Evolutionary conservation across 306 rosid genomes (phyloP).

Genomic region (Senna siamea): DNA sequence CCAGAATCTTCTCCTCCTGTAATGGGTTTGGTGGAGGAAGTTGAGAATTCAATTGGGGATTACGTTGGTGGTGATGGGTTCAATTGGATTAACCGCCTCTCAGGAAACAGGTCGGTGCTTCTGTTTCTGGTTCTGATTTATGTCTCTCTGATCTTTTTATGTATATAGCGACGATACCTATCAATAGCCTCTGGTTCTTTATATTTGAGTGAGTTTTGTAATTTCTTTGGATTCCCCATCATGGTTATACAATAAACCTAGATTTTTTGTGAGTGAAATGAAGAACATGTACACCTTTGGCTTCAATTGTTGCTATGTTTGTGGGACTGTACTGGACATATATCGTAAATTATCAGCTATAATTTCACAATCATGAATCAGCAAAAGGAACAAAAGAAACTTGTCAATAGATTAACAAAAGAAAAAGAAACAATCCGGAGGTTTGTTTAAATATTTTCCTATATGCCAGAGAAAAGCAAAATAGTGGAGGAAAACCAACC

Average conservation of each 20-base stretch:
- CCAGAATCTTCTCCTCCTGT: constrained; percentile 37
- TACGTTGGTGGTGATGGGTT: no score
- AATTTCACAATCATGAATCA: background rate
- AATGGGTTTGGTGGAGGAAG: background rate
- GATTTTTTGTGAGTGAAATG: no score
- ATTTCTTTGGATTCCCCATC: background rate
- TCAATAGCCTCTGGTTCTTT: background rate
- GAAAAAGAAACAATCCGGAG: background rate
- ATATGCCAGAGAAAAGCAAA: background rate
- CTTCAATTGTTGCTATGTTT: background rate
- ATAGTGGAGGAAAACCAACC: background rate
- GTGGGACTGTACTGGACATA: background rate
- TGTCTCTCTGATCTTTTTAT: constrained; percentile 24
- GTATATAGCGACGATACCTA: background rate
- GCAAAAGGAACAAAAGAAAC: background rate
- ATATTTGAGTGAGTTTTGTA: background rate
- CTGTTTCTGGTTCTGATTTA: background rate
- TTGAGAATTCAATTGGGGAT: background rate
- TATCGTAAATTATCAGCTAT: background rate
- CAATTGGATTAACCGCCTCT: background rate
- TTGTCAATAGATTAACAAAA: background rate
- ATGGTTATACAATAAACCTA: constrained; percentile 13
- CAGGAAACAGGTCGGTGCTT: constrained; percentile 37
- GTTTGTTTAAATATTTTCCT: background rate
- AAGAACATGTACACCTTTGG: no score